Conservation (phyloP, 108 stramenopile species). For the Seminavis robusta region DNA sequence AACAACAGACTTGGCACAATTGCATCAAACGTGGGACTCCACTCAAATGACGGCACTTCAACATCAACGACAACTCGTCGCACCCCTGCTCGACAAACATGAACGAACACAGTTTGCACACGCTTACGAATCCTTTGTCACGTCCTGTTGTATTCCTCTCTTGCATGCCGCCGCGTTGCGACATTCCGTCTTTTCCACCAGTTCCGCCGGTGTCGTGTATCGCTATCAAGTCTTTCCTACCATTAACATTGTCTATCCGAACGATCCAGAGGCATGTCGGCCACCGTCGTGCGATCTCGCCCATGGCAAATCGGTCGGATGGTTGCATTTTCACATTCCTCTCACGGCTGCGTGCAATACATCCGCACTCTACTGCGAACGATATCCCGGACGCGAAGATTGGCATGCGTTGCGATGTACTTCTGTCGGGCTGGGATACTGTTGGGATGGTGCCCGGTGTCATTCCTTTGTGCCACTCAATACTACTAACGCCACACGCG, state of each 20-base stretch:
- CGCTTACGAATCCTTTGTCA: constrained; percentile 69
- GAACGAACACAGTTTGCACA: constrained; percentile 48
- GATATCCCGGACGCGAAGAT: constrained; percentile 67
- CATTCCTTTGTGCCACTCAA: constrained; percentile 68
- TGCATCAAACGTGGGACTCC: constrained; percentile 45
- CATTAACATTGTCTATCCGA: constrained; percentile 58
- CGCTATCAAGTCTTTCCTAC: constrained; percentile 76
- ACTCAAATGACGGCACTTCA: too few species aligned
- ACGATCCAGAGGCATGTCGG: constrained; percentile 50
- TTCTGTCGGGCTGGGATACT: constrained; percentile 59
- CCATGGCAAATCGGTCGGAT: constrained; percentile 56
- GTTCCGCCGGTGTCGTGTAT: constrained; percentile 39
- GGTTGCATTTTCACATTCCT: constrained; percentile 66
- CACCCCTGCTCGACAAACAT: constrained; percentile 32
- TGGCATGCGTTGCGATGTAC: constrained; percentile 60
- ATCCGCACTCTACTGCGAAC: constrained; percentile 60
- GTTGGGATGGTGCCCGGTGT: constrained; percentile 72
- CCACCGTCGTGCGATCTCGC: constrained; percentile 68
- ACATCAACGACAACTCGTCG: constrained; percentile 25
- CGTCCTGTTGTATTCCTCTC: constrained; percentile 67
- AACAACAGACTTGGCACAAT: constrained; percentile 48
- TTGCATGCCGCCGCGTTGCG: constrained; percentile 62
- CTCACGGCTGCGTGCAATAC: constrained; percentile 64
- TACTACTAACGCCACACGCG: constrained; percentile 59
- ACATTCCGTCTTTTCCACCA: constrained; percentile 42